Base-by-base conservation (phyloP, 371 early-diverging fungal species). In the Neoconidiobolus thromboides region DNA sequence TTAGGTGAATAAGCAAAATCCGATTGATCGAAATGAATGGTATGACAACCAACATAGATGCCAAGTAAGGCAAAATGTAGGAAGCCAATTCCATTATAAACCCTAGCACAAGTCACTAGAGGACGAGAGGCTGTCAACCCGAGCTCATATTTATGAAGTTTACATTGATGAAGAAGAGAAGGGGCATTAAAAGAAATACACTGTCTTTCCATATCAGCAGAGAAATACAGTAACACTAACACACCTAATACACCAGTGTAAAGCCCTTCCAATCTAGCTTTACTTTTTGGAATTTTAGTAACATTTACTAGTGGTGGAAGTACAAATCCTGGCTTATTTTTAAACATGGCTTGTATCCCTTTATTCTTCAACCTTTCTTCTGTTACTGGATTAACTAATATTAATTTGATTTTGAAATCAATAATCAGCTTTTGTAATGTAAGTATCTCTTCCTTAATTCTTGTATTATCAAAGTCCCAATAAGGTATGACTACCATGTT, bases 101-200 rank as follows among this genome's bases (percentile, higher is more conserved):
- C 71, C 9, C 80, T 76, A 48, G 83, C 73, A 43, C 85, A 81
- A 9, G 80, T 74, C 4, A 92, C 68, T 14, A 89, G 68, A 0
- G 86, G 83, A 39, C 76, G 68, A 42, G 73, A 72, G 1, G 73
- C 67, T 57, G 72, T 73, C 74, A 91, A 76, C 60, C 81, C 79
- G 64, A 81, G 81, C n/a, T 86, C 86, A 54, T 77, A 78, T 62
- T 83, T 86, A 63, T 89, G 87, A 6, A 86, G 74, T 48, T 83
- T 71, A 67, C 89, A 85, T 58, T 85, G 85, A 26, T 82, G 73
- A 64, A 91, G 61, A 39, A 90, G 65, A 1, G 79, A 75, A 1
- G 71, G 64, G 69, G 90, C 89, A 6, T 78, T 73, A 44, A 84
- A 67, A 42, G 72, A 66, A 39, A 81, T 75, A 61, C 77, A 80